Conservation (phyloP, 352 stramenopile genomes). For the Globisporangium takayamanum region DNA sequence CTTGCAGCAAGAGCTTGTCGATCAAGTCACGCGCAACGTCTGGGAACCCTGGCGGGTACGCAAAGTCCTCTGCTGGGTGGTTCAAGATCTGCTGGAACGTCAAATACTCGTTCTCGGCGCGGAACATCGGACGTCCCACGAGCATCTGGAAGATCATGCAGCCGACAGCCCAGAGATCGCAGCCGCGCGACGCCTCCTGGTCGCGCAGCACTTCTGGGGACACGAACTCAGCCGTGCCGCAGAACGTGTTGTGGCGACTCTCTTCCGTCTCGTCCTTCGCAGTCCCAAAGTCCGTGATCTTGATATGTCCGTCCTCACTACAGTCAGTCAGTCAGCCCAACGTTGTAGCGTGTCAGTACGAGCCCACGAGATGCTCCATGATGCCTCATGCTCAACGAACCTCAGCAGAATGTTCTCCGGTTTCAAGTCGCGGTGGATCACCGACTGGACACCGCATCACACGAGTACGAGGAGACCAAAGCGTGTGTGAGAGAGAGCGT, state of each 20-base stretch:
- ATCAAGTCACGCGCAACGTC: constrained; percentile 64
- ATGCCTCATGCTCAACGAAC: constrained; percentile 2
- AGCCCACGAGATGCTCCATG: too few species aligned
- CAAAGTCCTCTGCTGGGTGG: constrained; percentile 73
- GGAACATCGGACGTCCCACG: constrained; percentile 78
- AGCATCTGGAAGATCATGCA: constrained; percentile 91
- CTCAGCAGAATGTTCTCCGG: constrained; percentile 87
- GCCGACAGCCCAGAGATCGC: constrained; percentile 88
- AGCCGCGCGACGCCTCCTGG: constrained; percentile 69
- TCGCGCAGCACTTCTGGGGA: constrained; percentile 88
- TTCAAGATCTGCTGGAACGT: constrained; percentile 89
- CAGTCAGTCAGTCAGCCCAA: background rate
- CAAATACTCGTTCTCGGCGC: constrained; percentile 87
- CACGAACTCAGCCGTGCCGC: constrained; percentile 89
- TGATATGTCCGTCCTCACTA: constrained; percentile 79
- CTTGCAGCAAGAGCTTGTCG: constrained; percentile 72
- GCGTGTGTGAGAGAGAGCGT: background rate
- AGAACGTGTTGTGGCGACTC: constrained; percentile 84
- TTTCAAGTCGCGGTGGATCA: constrained; percentile 96
- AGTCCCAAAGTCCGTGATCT: constrained; percentile 89
- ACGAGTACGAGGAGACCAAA: background rate
- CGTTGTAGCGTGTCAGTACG: background rate
- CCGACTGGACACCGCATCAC: constrained; percentile 27
- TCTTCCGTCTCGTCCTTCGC: constrained; percentile 80
- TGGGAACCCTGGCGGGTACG: constrained; percentile 55